Percentiles rank a stretch among this genome's conserved stretches.
phyloP scores from a whole-genome alignment of 164 flowering plant genomes.

The Echeveria elegans region DNA sequence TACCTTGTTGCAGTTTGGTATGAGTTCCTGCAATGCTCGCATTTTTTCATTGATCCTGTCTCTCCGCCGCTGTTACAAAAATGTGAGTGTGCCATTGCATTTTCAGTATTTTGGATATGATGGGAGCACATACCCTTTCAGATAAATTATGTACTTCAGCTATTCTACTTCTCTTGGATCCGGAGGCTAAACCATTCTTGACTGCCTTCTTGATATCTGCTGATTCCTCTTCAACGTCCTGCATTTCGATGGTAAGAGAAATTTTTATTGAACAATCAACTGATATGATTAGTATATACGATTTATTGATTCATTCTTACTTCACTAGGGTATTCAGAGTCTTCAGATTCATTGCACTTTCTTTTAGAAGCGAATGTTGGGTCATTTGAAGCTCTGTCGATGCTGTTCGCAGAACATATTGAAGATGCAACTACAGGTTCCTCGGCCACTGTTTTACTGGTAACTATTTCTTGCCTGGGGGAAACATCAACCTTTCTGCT shows the following conservation, averaged over 20 bases:
- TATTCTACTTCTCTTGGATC: constrained; percentile 84
- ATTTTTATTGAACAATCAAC: neutral
- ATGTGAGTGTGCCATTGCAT: neutral
- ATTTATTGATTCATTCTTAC: constrained; percentile 29
- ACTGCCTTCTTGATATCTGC: constrained; percentile 38
- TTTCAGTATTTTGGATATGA: neutral
- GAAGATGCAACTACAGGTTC: constrained; percentile 58
- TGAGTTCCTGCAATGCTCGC: constrained; percentile 92
- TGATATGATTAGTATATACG: neutral
- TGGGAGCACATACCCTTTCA: constrained; percentile 62
- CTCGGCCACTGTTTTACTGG: constrained; percentile 21
- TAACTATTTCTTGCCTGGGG: constrained; percentile 21
- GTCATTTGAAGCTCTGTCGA: constrained; percentile 50
- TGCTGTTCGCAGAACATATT: constrained; percentile 66
- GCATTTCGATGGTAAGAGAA: constrained; percentile 12
- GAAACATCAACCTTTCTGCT: constrained; percentile 17
- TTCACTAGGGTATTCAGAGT: constrained; percentile 64
- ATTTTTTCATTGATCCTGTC: constrained; percentile 96
- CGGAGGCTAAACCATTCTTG: constrained; percentile 28
- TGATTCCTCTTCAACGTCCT: constrained; percentile 88
- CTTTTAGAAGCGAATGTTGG: constrained; percentile 40
- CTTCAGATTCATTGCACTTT: constrained; percentile 44
- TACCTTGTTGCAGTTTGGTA: constrained; percentile 96
- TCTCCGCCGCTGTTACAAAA: constrained; percentile 62
- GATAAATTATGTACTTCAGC: constrained; percentile 98